These are phyloP conservation scores for Elasticomyces elasticus DNA, from an alignment of 495 filamentous ascomycete genomes.

Conservation along the genomic window DNA sequence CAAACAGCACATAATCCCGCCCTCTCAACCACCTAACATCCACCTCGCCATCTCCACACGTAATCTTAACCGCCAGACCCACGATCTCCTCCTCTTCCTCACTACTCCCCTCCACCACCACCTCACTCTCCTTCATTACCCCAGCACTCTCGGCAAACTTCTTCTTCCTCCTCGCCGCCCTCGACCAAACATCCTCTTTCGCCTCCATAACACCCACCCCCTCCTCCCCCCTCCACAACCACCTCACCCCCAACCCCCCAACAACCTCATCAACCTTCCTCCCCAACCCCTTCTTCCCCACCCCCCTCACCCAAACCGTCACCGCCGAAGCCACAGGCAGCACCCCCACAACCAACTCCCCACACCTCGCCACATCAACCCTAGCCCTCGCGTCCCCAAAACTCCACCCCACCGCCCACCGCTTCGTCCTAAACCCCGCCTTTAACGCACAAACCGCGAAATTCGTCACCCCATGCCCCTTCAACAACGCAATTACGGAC, in stretches of 20 bases:
- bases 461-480: constrained; percentile 53
- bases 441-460: constrained; percentile 75
- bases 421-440: constrained; percentile 66
- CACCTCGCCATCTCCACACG: constrained; percentile 29
- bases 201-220: constrained; percentile 39
- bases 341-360: constrained; percentile 48
- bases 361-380: constrained; percentile 37
- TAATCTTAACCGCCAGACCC: constrained; percentile 40
- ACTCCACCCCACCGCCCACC: constrained; percentile 88
- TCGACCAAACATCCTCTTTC: constrained; percentile 63
- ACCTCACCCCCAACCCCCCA: constrained; percentile 39
- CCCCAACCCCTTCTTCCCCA: constrained; percentile 26
- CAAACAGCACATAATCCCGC: constrained; percentile 63
- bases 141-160: constrained; percentile 1
- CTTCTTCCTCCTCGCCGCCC: constrained; percentile 48
- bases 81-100: constrained; percentile 28
- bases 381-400: constrained; percentile 59
- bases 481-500: constrained; percentile 50
- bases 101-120: constrained; percentile 22
- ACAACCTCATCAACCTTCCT: constrained; percentile 35
- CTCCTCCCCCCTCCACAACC: constrained; percentile 39
- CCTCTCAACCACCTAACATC: constrained; percentile 68
- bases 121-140: not conserved
- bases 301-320: constrained; percentile 35
- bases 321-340: constrained; percentile 51